Conservation (phyloP, 768 basidiomycete species). For the Tulasnella sp. region DNA sequence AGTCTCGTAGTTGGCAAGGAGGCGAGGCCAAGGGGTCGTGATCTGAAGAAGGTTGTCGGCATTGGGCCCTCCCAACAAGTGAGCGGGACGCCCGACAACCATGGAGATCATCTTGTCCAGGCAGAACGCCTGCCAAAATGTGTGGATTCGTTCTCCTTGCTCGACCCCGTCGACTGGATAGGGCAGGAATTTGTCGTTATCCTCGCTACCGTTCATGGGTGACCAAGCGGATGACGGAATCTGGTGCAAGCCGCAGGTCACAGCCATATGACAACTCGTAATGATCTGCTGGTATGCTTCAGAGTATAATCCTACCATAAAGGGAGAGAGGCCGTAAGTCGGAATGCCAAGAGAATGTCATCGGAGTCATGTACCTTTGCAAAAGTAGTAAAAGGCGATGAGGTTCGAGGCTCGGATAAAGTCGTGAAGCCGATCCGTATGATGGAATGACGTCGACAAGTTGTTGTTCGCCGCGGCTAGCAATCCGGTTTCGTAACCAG, state of each 20-base stretch:
- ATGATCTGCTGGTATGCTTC: constrained; percentile 6
- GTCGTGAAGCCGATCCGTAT: constrained; percentile 11
- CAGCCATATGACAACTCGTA: constrained; percentile 30
- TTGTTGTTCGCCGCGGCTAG: not conserved
- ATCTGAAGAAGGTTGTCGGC: not conserved
- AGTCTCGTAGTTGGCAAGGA: constrained; percentile 7
- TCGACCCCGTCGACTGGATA: constrained; percentile 3
- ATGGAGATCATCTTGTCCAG: constrained; percentile 10
- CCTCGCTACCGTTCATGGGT: not conserved
- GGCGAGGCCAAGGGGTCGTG: constrained; percentile 3
- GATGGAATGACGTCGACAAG: not conserved
- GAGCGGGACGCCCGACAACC: not conserved
- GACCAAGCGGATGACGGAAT: constrained; percentile 10
- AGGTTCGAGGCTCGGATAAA: constrained; percentile 6
- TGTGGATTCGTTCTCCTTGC: constrained; percentile 10
- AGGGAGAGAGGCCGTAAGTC: not conserved
- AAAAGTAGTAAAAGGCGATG: constrained; percentile 10
- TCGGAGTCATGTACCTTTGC: not conserved
- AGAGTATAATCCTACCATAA: not conserved
- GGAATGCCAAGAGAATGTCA: not conserved
- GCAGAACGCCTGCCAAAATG: constrained; percentile 11
- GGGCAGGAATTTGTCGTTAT: not conserved
- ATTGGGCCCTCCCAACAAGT: not conserved
- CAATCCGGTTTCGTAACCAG: not conserved
- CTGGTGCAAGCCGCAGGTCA: constrained; percentile 51